Evolutionary conservation across 768 basidiomycete species (phyloP), one percentile per base, ranked within the genome.

Genomic region (Solioccasus polychromus): DNA sequence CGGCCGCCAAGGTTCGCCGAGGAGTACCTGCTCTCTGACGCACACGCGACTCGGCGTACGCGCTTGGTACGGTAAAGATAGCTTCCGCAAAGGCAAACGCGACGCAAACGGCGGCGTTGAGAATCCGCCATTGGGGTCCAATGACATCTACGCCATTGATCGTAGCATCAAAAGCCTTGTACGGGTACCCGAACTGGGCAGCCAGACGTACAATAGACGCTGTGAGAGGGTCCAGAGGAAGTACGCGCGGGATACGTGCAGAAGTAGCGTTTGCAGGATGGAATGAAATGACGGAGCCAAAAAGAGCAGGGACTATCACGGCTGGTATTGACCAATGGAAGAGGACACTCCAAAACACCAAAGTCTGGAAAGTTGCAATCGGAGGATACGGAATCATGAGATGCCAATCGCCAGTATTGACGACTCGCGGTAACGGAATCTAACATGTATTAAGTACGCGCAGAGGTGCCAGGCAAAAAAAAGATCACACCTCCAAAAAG

Each of bases 21-120:
- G 63, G 45, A 15, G 63, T 59, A 7, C 44, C 20, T 20, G 44
- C 62, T 28, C 56, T 52, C 28, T 40, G 54, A 31, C 61, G 61
- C 10, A 35, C 40, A 38, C 63, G 66, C 19, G 55, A 55, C 35
- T 67, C 61, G n/a, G 61, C 59, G 48, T 61, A 66, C 14, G 66
- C 69, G 7, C 58, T 46, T 14, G 81, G 80, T 0, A 78, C 74
- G 8, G 53, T 59, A 17, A 70, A 68, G 42, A 87, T 76, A 0
- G 79, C 80, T 60, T 87, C 85, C 1, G 83, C 78, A 52, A 85
- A 82, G 3, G 85, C 79, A 55, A 85, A 84, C 0, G 81, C 81
- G 10, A 82, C 71, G 8, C 74, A 71, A 24, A 85, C 64, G 5
- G 72, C 64, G 0, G 85, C 80, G 35, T 64, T 71, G 44, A 83